phyloP scores from a whole-genome alignment of 2,329 filamentous ascomycete species.

The Penicillium brevicompactum region DNA sequence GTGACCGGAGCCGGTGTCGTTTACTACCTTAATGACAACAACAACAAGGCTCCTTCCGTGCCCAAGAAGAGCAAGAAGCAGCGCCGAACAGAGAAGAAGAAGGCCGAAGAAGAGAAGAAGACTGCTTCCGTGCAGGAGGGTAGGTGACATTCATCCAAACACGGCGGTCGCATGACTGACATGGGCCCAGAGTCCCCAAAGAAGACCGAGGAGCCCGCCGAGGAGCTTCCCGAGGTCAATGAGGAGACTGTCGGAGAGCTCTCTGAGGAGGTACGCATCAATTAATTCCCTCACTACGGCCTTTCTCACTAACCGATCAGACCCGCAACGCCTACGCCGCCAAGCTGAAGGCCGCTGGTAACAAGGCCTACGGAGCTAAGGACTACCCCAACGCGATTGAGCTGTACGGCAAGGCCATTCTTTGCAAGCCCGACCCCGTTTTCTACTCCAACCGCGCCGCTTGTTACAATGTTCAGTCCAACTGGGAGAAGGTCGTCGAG shows the following conservation, averaged over 20 bases:
- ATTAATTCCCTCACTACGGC: neutral
- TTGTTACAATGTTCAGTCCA: slow-evolving; percentile 88
- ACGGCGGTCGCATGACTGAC: slow-evolving; percentile 16
- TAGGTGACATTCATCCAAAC: slow-evolving; percentile 28
- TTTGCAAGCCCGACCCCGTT: slow-evolving; percentile 96
- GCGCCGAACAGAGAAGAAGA: slow-evolving; percentile 71
- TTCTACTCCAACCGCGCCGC: slow-evolving; percentile 99
- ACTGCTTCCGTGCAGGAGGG: slow-evolving; percentile 42
- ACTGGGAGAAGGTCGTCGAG: slow-evolving; percentile 96
- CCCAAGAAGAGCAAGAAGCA: slow-evolving; percentile 85
- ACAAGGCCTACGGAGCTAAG: slow-evolving; percentile 93
- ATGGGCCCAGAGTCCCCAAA: slow-evolving; percentile 38
- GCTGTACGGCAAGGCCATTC: slow-evolving; percentile 90
- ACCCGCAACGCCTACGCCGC: slow-evolving; percentile 84
- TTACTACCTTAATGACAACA: slow-evolving; percentile 75
- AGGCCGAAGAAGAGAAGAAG: slow-evolving; percentile 56
- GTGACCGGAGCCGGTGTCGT: slow-evolving; percentile 88
- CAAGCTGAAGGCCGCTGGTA: slow-evolving; percentile 92
- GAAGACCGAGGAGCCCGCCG: slow-evolving; percentile 54
- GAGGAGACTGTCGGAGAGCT: slow-evolving; percentile 51
- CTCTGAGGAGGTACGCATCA: slow-evolving; percentile 47
- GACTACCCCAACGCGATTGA: slow-evolving; percentile 93
- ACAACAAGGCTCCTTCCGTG: slow-evolving; percentile 39
- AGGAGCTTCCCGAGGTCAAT: slow-evolving; percentile 69
- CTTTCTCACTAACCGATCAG: slow-evolving; percentile 41